phyloP scores from a whole-genome alignment of 2,329 filamentous ascomycete species.

The Zasmidium citrigriseum region DNA sequence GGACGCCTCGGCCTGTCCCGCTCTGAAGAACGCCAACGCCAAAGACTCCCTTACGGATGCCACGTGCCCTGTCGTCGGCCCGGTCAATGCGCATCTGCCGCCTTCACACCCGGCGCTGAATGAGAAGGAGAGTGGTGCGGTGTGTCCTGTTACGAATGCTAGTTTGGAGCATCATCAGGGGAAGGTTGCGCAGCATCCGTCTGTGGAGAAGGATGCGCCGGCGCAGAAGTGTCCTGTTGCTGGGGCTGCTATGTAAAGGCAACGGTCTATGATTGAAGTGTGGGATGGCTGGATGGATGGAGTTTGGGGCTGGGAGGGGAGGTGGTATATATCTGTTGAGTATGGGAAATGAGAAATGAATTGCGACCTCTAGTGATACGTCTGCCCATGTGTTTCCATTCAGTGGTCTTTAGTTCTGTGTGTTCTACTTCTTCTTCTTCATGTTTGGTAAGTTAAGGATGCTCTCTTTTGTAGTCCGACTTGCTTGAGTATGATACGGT shows the following conservation, averaged over 20 bases:
- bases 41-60: slow-evolving; percentile 44
- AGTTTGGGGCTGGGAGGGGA: background rate
- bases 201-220: slow-evolving; percentile 39
- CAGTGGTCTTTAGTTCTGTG: too few relatives aligned
- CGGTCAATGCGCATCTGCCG: slow-evolving; percentile 41
- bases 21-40: slow-evolving; percentile 41
- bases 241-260: slow-evolving; percentile 23
- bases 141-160: slow-evolving; percentile 48
- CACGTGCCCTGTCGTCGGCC: slow-evolving; percentile 47
- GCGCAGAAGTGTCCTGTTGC: slow-evolving; percentile 46
- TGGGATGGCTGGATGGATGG: background rate
- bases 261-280: background rate
- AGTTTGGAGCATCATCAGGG: slow-evolving; percentile 45
- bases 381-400: too few relatives aligned
- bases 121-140: slow-evolving; percentile 39
- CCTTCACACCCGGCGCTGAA: slow-evolving; percentile 44
- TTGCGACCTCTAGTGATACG: too few relatives aligned
- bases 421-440: too few relatives aligned
- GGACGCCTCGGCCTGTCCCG: slow-evolving; percentile 44
- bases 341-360: background rate
- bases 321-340: background rate
- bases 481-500: too few relatives aligned
- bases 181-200: slow-evolving; percentile 44
- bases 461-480: too few relatives aligned
- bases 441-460: too few relatives aligned